A percentile compares a stretch with the other conserved stretches of the same genome.
phyloP scores from a whole-genome alignment of 2,329 filamentous ascomycete species.

The Fusarium pininemorale region DNA sequence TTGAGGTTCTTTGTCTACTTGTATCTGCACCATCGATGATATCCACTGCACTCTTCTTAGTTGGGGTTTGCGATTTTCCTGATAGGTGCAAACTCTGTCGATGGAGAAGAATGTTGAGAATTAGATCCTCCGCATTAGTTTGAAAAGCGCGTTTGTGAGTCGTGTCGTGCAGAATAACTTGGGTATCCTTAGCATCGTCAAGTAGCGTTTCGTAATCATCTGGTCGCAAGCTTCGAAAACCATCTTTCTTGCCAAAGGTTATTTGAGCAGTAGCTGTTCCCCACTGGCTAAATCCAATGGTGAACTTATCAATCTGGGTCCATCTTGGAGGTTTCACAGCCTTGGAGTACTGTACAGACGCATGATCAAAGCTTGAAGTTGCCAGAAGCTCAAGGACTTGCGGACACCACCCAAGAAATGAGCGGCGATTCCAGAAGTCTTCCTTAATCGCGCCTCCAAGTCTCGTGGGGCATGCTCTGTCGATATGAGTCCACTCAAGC shows the following conservation, averaged over 20 bases:
- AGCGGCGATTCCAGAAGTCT: not conserved
- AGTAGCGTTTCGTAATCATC: not conserved
- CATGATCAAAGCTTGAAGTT: not conserved
- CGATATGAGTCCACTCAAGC: not conserved
- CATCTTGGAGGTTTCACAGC: not conserved
- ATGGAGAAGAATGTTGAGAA: not conserved
- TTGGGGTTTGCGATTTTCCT: rapidly evolving
- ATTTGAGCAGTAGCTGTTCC: not conserved
- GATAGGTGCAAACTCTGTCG: not conserved
- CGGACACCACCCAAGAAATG: not conserved
- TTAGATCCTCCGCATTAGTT: not conserved
- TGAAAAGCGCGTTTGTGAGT: not conserved
- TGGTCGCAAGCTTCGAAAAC: not conserved
- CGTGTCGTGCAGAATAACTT: not conserved
- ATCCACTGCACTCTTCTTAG: not conserved
- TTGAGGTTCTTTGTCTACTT: not conserved
- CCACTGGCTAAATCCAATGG: not conserved
- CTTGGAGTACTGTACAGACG: not conserved
- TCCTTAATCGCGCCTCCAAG: not conserved
- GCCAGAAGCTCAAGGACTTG: not conserved
- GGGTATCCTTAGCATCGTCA: not conserved
- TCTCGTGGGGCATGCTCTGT: not conserved
- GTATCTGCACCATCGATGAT: not conserved
- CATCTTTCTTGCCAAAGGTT: not conserved
- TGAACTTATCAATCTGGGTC: not conserved